Base-by-base conservation (phyloP, 768 basidiomycete genomes). In the Psilocybe azurescens region DNA sequence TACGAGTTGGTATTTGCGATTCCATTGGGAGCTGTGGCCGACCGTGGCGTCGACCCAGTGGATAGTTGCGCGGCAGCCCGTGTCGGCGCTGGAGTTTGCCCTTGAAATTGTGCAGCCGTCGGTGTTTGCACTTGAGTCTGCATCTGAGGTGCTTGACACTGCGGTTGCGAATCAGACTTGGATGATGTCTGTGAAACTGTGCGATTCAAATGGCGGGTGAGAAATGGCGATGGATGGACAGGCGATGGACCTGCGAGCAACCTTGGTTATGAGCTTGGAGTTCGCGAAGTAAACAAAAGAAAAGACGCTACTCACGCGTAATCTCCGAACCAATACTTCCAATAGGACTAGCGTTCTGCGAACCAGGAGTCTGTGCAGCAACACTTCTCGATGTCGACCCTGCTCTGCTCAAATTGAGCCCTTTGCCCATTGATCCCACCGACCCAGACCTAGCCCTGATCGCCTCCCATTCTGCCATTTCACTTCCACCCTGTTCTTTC, bases 181-280 rank as follows among this genome's bases (percentile, higher is more conserved):
- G 86, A 86, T 1, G 89, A 90, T 1, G 82, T 84, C 60, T 89
- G 81, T 28, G 88, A 89, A 47, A 83, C 77, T 5, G 89, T 87
- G 36, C 89, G 79, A 68, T 89, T 91, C 59, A 90, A 73, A 11
- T 84, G 86, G 2, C 90, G 83, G 5, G 83, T 79, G 49, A 91
- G 77, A 69, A 91, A 91, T 0, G 86, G 81, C 28, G 77, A 77
- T 0, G 77, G 59, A 64, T 83, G 80, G 32, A 72, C 74, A 11
- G 81, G 81, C 13, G 85, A 86, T 14, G 83, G 84, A 41, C 82
- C 84, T 83, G 32, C 48, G 33, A 49, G 54, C 6, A 46, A 50
- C 46, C 56, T 59, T 20, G n/a, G n/a, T 44, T 18, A 5, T 39
- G 10, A 39, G 24, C 41, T 44, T 10, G 18, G 20, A 55, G 18